Percentiles rank a stretch among this genome's conserved stretches.
Evolutionary conservation across 352 stramenopile genomes (phyloP).

Genomic region (Phytopythium vexans): DNA sequence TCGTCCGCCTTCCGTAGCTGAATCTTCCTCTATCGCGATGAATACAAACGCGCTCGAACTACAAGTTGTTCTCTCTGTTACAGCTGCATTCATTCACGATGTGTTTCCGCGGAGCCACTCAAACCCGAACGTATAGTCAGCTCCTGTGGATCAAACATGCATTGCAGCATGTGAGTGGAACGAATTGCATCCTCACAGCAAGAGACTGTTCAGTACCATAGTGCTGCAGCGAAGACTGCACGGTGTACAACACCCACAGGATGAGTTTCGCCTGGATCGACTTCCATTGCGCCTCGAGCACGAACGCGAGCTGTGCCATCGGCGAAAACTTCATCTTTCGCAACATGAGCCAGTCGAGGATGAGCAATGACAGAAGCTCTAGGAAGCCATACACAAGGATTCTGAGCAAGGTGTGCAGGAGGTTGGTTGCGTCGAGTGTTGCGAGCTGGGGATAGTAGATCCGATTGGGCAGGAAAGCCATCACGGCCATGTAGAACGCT

Average conservation of each 20-base stretch:
- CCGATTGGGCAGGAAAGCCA: conserved; percentile 19
- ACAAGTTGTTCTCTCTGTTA: neutral
- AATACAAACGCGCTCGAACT: too few relatives aligned
- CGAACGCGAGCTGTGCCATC: conserved; percentile 17
- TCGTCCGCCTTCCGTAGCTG: conserved; percentile 38
- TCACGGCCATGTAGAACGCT: neutral
- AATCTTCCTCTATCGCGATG: too few relatives aligned
- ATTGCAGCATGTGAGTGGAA: too few relatives aligned
- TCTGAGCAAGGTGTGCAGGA: conserved; percentile 8
- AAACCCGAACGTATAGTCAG: neutral
- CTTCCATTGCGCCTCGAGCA: conserved; percentile 21
- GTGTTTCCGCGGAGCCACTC: neutral
- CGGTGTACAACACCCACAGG: conserved; percentile 21
- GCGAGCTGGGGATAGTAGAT: conserved; percentile 28
- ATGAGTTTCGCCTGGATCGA: conserved; percentile 16
- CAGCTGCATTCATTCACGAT: too few relatives aligned
- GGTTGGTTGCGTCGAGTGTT: conserved; percentile 1
- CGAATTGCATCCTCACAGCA: neutral
- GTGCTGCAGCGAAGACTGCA: conserved; percentile 18
- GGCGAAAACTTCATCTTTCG: conserved; percentile 15
- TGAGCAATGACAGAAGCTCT: conserved; percentile 11
- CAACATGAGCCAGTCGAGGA: conserved; percentile 13
- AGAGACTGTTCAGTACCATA: conserved; percentile 3
- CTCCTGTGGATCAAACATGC: too few relatives aligned
- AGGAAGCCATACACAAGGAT: conserved; percentile 12